phyloP scores from a whole-genome alignment of 805 yeast genomes.

The Sugiyamaella qingdaonensis region DNA sequence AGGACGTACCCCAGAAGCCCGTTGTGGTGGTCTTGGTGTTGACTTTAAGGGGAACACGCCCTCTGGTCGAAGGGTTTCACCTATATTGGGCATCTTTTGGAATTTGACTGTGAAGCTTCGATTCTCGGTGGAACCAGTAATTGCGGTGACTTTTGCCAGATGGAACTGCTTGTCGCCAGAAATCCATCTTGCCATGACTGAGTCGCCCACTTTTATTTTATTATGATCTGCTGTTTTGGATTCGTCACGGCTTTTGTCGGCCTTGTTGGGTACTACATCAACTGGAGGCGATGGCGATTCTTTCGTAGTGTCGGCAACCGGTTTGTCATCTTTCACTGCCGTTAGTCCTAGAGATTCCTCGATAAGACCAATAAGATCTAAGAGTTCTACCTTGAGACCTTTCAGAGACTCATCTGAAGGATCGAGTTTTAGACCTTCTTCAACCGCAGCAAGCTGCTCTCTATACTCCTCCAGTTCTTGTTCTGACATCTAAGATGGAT shows the following conservation, averaged over 20 bases:
- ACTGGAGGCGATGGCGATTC: background rate
- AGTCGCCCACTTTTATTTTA: slow-evolving; percentile 19
- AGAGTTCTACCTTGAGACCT: slow-evolving; percentile 28
- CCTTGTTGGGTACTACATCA: background rate
- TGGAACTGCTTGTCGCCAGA: slow-evolving; percentile 29
- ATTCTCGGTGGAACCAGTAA: slow-evolving; percentile 26
- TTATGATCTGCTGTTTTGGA: background rate
- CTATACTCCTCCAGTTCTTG: slow-evolving; percentile 33
- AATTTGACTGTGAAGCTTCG: slow-evolving; percentile 28
- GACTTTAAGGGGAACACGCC: slow-evolving; percentile 3
- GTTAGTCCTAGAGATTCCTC: slow-evolving; percentile 7
- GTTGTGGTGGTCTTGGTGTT: background rate
- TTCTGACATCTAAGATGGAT: slow-evolving; percentile 13
- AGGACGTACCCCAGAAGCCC: background rate
- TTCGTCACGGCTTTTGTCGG: background rate
- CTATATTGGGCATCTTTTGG: slow-evolving; percentile 13
- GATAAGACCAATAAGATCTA: slow-evolving; percentile 28
- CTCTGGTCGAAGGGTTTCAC: slow-evolving; percentile 24
- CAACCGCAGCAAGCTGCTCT: slow-evolving; percentile 30
- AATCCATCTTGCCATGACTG: slow-evolving; percentile 27
- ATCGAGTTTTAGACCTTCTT: slow-evolving; percentile 24
- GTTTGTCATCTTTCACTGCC: background rate
- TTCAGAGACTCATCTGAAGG: slow-evolving; percentile 28
- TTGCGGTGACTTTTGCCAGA: slow-evolving; percentile 25
- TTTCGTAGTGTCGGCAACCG: background rate